phyloP scores from a whole-genome alignment of 2,329 filamentous ascomycete species.

The Chalaropsis thielavioides region DNA sequence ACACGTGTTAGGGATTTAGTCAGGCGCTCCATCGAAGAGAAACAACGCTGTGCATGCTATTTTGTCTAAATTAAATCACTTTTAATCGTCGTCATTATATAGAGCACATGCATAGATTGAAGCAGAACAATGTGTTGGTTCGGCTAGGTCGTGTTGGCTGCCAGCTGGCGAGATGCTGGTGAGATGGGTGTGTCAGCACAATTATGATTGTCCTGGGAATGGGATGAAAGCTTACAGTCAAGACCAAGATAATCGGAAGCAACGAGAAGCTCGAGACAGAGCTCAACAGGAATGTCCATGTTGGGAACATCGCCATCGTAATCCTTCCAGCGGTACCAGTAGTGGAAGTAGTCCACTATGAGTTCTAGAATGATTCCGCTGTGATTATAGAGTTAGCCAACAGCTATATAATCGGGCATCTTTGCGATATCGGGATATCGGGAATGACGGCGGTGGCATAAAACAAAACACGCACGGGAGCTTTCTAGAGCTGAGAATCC shows the following conservation, averaged over 20 bases:
- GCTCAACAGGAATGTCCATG: constrained; percentile 65
- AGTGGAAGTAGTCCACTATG: constrained; percentile 71
- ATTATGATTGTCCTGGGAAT: background rate
- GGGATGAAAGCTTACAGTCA: constrained; percentile 26
- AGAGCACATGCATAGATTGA: too few relatives aligned
- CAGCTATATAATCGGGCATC: background rate
- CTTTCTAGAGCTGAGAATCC: too few relatives aligned
- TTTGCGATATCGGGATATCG: background rate
- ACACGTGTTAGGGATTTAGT: too few relatives aligned
- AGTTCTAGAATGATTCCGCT: constrained; percentile 65
- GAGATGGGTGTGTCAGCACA: background rate
- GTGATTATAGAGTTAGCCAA: constrained; percentile 18
- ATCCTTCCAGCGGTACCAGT: constrained; percentile 69
- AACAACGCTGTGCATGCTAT: background rate
- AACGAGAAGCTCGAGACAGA: constrained; percentile 63
- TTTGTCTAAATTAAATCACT: background rate
- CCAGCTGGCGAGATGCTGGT: constrained; percentile 1
- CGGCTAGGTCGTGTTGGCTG: background rate
- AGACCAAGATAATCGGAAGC: constrained; percentile 64
- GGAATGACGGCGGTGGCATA: too few relatives aligned
- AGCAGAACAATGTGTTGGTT: background rate
- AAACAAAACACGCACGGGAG: too few relatives aligned
- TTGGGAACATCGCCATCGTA: constrained; percentile 61
- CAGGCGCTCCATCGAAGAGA: too few relatives aligned
- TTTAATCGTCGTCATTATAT: too few relatives aligned